These are phyloP conservation scores for Megacollybia marginata DNA, from an alignment of 768 basidiomycete genomes.

Conservation along the genomic window DNA sequence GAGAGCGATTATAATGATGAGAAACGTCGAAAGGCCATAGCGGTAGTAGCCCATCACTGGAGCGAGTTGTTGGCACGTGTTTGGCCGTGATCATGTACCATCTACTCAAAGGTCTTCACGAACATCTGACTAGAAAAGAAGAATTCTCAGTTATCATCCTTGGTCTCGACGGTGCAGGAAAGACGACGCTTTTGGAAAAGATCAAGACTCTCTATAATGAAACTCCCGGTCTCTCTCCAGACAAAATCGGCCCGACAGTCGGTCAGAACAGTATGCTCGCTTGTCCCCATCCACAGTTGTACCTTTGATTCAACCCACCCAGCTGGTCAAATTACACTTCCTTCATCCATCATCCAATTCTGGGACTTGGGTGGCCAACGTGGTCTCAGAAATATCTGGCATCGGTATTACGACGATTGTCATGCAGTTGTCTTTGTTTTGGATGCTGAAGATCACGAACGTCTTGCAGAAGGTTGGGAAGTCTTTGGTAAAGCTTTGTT, in stretches of 20 bases:
- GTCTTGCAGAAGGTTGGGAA: constrained; percentile 92
- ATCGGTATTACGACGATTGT: constrained; percentile 90
- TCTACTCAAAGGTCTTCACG: constrained; percentile 85
- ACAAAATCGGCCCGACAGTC: constrained; percentile 93
- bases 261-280: constrained; percentile 87
- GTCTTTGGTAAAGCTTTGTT: constrained; percentile 72
- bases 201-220: constrained; percentile 92
- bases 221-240: constrained; percentile 78
- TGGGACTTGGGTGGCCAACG: constrained; percentile 96
- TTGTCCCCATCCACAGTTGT: not conserved
- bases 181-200: constrained; percentile 86
- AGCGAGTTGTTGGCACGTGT: constrained; percentile 15
- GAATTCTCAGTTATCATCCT: constrained; percentile 95
- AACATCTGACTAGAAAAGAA: constrained; percentile 84
- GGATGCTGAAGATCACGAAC: constrained; percentile 85
- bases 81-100: constrained; percentile 76
- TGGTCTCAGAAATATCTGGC: constrained; percentile 93
- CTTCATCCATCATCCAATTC: constrained; percentile 92
- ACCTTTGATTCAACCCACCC: constrained; percentile 1
- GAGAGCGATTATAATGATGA: constrained; percentile 60
- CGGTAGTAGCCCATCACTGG: constrained; percentile 48
- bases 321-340: constrained; percentile 92
- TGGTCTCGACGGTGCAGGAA: constrained; percentile 88
- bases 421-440: constrained; percentile 96
- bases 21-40: constrained; percentile 63